phyloP scores from a whole-genome alignment of 305 asterid genomes.

The Fraxinus platypoda region DNA sequence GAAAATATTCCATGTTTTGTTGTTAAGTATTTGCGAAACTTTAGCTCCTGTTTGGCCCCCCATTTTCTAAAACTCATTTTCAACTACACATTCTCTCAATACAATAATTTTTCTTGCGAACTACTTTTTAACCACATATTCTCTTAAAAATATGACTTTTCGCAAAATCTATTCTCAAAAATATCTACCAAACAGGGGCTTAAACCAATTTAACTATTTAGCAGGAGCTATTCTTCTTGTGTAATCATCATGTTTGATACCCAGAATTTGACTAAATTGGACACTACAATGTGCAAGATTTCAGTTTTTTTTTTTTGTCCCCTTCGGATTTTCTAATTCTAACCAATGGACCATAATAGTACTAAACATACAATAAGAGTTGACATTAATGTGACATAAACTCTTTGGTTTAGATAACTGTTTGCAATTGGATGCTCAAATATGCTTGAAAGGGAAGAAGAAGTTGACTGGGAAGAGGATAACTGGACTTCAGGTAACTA shows the following conservation, averaged over 20 bases:
- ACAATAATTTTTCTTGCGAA: too few relatives aligned
- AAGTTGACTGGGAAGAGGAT: slow-evolving; percentile 63
- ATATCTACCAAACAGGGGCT: too few relatives aligned
- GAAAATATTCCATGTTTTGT: too few relatives aligned
- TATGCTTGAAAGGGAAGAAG: slow-evolving; percentile 63
- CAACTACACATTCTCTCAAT: too few relatives aligned
- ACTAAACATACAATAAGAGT: neutral
- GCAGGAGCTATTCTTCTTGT: neutral
- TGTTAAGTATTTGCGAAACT: neutral
- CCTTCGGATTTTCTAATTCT: neutral
- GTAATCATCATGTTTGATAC: neutral
- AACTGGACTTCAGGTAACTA: slow-evolving; percentile 69
- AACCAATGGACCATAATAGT: neutral
- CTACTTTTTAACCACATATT: too few relatives aligned
- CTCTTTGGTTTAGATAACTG: slow-evolving; percentile 43
- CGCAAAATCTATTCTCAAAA: too few relatives aligned
- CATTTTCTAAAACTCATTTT: too few relatives aligned
- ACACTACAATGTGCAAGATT: neutral
- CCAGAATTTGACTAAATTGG: neutral
- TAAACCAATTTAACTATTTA: too few relatives aligned
- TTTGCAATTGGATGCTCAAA: slow-evolving; percentile 57
- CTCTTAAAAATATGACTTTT: too few relatives aligned
- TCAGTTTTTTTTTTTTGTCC: too few relatives aligned
- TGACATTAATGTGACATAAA: neutral
- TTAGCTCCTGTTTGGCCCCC: too few relatives aligned